Percentiles rank a stretch among this genome's conserved stretches.
Evolutionary conservation across 805 yeast genomes (phyloP).

Genomic region (Zygoascus ofunaensis): DNA sequence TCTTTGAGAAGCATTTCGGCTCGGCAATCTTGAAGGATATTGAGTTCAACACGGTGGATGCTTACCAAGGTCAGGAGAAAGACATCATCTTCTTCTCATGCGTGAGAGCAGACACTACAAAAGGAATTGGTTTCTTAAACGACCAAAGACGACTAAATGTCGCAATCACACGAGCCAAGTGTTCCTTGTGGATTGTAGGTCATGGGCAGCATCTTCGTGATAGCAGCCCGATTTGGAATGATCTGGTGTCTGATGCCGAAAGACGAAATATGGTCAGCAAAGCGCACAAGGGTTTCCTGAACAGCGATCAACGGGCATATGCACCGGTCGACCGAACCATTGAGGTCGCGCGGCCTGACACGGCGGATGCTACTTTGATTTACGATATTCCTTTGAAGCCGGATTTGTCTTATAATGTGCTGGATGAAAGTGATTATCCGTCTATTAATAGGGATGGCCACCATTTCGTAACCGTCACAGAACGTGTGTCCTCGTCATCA

Average conservation of each 20-base stretch:
- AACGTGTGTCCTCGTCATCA: no score
- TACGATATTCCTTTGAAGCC: neutral
- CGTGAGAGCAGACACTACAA: conserved; percentile 68
- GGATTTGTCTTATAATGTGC: no score
- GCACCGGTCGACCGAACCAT: neutral
- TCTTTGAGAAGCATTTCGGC: conserved; percentile 57
- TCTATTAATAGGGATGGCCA: no score
- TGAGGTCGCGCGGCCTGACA: neutral
- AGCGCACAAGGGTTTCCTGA: conserved; percentile 7
- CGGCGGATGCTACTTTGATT: neutral
- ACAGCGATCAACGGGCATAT: neutral
- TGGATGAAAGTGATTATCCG: no score
- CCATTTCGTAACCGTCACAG: no score
- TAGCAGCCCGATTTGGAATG: conserved; percentile 46
- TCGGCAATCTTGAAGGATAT: conserved; percentile 50
- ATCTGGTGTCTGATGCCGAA: conserved; percentile 39
- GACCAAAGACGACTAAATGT: conserved; percentile 96
- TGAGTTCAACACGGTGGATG: conserved; percentile 93
- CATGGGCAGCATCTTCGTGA: conserved; percentile 17
- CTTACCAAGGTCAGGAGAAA: conserved; percentile 97
- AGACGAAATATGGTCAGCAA: conserved; percentile 6
- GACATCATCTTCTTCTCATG: conserved; percentile 90
- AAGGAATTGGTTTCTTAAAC: conserved; percentile 74
- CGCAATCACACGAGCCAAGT: conserved; percentile 86
- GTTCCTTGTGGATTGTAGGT: conserved; percentile 90